Evolutionary conservation across 345 rosid genomes (phyloP).

Genomic region (Acer saccharum): DNA sequence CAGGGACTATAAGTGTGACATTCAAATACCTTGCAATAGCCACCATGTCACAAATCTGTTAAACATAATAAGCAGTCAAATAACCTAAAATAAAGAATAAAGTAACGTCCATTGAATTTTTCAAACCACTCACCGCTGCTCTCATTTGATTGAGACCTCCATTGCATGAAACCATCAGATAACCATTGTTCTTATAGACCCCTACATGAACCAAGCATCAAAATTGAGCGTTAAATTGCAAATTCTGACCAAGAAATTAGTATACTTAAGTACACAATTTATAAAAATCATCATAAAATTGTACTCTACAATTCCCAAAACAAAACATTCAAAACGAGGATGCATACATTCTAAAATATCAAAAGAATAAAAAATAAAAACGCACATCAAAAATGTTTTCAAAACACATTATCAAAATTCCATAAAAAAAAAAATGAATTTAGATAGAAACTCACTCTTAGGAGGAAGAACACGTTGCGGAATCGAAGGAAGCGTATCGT

Average conservation of each 20-base stretch:
- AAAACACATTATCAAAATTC: too few relatives aligned
- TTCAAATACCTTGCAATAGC: constrained; percentile 80
- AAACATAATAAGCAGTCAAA: not conserved
- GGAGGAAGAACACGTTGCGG: constrained; percentile 62
- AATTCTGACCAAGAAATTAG: not conserved
- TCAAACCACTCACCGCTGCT: constrained; percentile 64
- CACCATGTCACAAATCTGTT: constrained; percentile 90
- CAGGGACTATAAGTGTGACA: constrained; percentile 89
- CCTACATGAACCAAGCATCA: constrained; percentile 43
- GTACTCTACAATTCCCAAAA: too few relatives aligned
- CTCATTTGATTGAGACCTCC: constrained; percentile 97
- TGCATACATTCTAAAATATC: too few relatives aligned
- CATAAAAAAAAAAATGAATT: not conserved
- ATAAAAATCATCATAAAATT: not conserved
- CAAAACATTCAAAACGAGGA: too few relatives aligned
- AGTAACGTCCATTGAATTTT: not conserved
- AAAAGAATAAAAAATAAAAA: too few relatives aligned
- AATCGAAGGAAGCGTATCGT: constrained; percentile 44
- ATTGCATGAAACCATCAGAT: constrained; percentile 90
- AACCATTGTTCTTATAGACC: constrained; percentile 91
- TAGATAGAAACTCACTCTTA: constrained; percentile 55
- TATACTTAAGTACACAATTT: not conserved
- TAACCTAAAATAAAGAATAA: not conserved
- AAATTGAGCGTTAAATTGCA: not conserved
- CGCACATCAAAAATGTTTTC: too few relatives aligned